Evolutionary conservation across 2,329 filamentous ascomycete species (phyloP).

Genomic region (Diplodia corticola): DNA sequence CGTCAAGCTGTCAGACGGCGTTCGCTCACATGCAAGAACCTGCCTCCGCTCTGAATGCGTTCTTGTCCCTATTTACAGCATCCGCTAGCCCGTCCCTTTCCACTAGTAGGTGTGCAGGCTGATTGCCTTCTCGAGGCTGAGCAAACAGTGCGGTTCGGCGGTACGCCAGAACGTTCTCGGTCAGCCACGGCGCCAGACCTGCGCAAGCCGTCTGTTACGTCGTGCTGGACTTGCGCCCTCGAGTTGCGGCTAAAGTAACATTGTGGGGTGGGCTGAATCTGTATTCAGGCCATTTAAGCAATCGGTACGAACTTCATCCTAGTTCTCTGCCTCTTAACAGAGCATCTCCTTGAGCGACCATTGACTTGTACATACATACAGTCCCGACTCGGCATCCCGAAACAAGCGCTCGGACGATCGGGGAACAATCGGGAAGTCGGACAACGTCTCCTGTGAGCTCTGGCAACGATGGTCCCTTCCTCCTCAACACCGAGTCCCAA

Average conservation of each 20-base stretch:
- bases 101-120: neutral
- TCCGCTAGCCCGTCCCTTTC: neutral
- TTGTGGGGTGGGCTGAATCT: neutral
- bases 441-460: conserved; percentile 11
- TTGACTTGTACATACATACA: neutral
- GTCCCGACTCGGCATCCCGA: conserved; percentile 16
- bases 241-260: neutral
- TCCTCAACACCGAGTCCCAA: conserved; percentile 3
- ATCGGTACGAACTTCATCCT: neutral
- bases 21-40: neutral
- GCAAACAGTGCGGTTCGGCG: neutral
- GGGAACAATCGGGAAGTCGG: neutral
- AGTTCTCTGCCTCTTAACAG: neutral
- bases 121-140: neutral
- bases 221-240: too few relatives aligned
- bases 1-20: neutral
- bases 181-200: neutral
- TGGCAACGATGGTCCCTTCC: conserved; percentile 9
- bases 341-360: neutral
- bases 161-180: conserved; percentile 20
- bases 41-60: neutral
- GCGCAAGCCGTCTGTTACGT: neutral
- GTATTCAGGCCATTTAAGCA: neutral
- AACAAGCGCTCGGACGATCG: neutral
- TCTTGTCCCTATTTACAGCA: neutral